Evolutionary conservation across 208 protist species (phyloP), one percentile per base, ranked within the genome.

Genomic region (Leishmania lainsoni): DNA sequence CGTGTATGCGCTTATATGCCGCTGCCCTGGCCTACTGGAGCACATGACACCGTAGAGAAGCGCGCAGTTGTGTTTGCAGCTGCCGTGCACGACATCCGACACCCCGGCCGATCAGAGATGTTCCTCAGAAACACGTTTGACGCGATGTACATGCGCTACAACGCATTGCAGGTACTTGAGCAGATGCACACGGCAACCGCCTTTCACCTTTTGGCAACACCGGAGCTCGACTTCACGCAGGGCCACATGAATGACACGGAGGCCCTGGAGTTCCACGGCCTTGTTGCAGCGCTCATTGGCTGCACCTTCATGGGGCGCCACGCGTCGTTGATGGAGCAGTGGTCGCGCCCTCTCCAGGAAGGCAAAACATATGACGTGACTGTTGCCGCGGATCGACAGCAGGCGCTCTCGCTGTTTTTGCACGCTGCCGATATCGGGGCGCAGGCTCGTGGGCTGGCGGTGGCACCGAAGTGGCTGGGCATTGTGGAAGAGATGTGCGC

Each of bases 391-490:
- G 90, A 94, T 66, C 87, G 93, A 14, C 71, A 87, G 39, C 85
- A 93, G 39, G 89, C 93, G 22, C 85, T 97, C 12, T 59, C 69
- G 10, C 83, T 97, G 22, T 65, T 98, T 29, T 76, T 96, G 14
- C 92, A 96, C 61, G 91, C 95, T 3, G 93, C 92, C 9, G 95
- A 98, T 85, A 89, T 98, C 83, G 89, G 92, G 8, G 92, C 90
- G 4, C 86, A 82, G 61, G 75, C 90, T 0, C 92, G 92, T 52
- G 90, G 92, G 14, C 48, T 94, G 52, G 56, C 42, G 5, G 87
- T 98, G 56, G 88, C 92, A 16, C 69, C 76, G 56, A 92, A 93
- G 73, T 98, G 95, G 93, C 82, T 91, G 9, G 87, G 87, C n/a
- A 83, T 97, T 9, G 74, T 94, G 54, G 91, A 95, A 35, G 95